Conservation (phyloP, 139 green algal genomes). For the Chlamydomonas applanata region DNA sequence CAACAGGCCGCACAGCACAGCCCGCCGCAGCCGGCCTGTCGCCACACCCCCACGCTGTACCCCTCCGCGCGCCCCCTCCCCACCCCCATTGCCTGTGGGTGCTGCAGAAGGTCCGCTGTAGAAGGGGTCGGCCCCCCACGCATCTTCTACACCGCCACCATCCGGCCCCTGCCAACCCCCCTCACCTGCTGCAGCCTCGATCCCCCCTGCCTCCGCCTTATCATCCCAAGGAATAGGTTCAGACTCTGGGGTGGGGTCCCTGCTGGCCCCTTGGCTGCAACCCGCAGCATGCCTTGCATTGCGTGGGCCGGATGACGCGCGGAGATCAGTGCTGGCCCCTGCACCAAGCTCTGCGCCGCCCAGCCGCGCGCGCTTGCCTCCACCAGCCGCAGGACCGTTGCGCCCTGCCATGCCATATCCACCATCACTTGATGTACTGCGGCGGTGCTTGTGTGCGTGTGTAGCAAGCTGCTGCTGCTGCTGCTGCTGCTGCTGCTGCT, state of each 20-base stretch:
- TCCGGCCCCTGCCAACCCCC: background rate
- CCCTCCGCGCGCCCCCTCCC: background rate
- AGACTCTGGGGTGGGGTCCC: no score
- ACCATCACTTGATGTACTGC: background rate
- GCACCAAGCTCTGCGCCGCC: no score
- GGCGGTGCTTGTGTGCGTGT: no score
- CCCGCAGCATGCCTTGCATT: no score
- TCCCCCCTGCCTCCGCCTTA: no score
- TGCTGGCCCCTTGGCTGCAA: no score
- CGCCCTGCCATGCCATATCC: background rate
- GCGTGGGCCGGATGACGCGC: no score
- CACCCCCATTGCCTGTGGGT: background rate
- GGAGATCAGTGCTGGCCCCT: no score
- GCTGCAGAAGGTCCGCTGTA: background rate
- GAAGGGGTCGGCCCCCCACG: background rate
- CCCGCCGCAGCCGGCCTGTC: background rate
- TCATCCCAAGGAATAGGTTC: no score
- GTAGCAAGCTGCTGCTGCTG: background rate
- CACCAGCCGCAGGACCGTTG: no score
- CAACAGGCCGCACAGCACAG: constrained; percentile 8
- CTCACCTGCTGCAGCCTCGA: background rate
- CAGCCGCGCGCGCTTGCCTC: no score
- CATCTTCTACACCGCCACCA: background rate
- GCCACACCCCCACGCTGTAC: background rate
- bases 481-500: background rate